Conservation (phyloP, 495 filamentous ascomycete species). For the Trichoderma asperelloides region DNA sequence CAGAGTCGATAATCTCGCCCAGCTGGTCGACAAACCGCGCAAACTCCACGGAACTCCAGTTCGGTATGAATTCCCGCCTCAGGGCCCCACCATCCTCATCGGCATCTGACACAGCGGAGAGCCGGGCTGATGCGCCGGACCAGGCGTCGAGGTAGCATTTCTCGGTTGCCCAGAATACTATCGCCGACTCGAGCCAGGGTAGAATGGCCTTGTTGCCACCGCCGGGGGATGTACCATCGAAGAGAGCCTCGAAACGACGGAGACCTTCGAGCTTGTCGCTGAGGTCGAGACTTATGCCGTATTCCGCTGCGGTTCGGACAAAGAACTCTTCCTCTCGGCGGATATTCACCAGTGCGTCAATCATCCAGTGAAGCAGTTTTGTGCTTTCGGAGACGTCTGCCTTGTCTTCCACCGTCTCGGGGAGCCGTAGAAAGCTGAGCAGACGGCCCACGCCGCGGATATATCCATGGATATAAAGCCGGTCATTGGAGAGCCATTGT, state of each 20-base stretch:
- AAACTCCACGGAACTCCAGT: conserved; percentile 56
- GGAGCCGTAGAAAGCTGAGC: conserved; percentile 53
- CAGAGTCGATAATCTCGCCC: conserved; percentile 23
- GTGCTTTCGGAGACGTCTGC: conserved; percentile 22
- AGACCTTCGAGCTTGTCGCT: conserved; percentile 19
- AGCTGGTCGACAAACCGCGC: conserved; percentile 41
- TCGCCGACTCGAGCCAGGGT: conserved; percentile 51
- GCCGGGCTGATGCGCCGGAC: conserved; percentile 41
- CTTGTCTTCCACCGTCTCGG: conserved; percentile 18
- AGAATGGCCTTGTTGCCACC: conserved; percentile 8
- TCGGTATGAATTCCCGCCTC: conserved; percentile 53
- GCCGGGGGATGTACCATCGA: conserved; percentile 19
- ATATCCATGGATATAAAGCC: conserved; percentile 65
- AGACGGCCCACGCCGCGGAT: conserved; percentile 59
- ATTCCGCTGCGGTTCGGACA: conserved; percentile 52
- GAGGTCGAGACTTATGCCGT: conserved; percentile 46
- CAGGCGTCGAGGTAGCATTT: conserved; percentile 51
- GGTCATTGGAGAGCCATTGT: conserved; percentile 68
- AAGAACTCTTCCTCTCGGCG: conserved; percentile 61
- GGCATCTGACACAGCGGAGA: conserved; percentile 15
- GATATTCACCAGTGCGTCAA: conserved; percentile 55
- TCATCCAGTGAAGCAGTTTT: conserved; percentile 49
- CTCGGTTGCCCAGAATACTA: conserved; percentile 70
- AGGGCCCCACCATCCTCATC: conserved; percentile 54
- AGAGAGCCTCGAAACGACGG: conserved; percentile 28